Evolutionary conservation across 768 basidiomycete genomes (phyloP), one percentile per base, ranked within the genome.

Genomic region (Amanita fuliginea): DNA sequence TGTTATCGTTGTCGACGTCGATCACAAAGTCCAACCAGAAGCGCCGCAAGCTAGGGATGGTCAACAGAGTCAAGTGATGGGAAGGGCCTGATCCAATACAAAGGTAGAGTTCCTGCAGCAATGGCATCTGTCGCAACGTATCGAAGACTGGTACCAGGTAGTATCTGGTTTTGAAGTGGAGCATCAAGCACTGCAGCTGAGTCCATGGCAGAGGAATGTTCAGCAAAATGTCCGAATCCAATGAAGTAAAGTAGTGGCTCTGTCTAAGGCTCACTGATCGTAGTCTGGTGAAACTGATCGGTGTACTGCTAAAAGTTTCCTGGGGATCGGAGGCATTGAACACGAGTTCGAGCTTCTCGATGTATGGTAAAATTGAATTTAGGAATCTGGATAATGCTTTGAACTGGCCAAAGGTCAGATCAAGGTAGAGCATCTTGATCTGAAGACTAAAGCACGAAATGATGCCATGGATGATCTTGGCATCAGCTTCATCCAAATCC

Each of bases 281-380:
- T 14, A 30, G 13, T 30, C 16, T n/a, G 24, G 42, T 19, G 24
- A 43, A 6, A n/a, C 13, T 14, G n/a, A 1, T 21, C 2, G 21
- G 42, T 43, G 7, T 4, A 1, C 1, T 26, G 24, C n/a, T n/a
- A 9, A 43, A n/a, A 16, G 4, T 43, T n/a, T 19, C 22, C 11
- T 7, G 26, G n/a, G 6, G 3, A 6, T 26, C 24, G 16, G 1
- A 0, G 1, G 0, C 0, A 11, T 10, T 3, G 6, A 43, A 11
- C 30, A 1, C 4, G n/a, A 43, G 8, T 11, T 24, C 42, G 8
- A 43, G 22, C 9, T 43, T 24, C 14, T 11, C 5, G 24, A 30
- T 5, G 22, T 14, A 3, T 0, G 42, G 10, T 28, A 43, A 30
- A 5, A 26, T 24, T 1, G 26, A 5, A 11, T 24, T 4, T 4